Evolutionary conservation across 1,284 basidiomycete genomes (phyloP).

Genomic region (Moesziomyces sp.): DNA sequence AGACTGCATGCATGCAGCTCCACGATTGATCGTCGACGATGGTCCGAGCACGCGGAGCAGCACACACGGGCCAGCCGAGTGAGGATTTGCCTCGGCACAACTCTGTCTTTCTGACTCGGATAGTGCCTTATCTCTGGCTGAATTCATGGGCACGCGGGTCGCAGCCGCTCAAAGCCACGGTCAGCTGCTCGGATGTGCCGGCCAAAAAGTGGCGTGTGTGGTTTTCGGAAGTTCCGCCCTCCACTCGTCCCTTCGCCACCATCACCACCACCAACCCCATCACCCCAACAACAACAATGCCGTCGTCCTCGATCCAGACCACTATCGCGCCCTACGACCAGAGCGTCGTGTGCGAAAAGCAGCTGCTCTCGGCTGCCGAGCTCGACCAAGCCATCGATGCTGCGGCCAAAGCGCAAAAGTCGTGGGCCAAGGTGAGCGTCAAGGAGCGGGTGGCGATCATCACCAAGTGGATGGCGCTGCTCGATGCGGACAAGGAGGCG

Average conservation of each 20-base stretch:
- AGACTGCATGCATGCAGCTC: not conserved
- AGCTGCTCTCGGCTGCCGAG: conserved; percentile 69
- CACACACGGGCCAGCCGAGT: not conserved
- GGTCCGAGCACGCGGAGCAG: conserved; percentile 16
- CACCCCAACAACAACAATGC: conserved; percentile 28
- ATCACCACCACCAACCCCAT: conserved; percentile 2
- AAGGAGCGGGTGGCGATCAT: conserved; percentile 80
- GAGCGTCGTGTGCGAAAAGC: conserved; percentile 69
- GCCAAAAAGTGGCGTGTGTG: too few relatives aligned
- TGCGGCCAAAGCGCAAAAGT: conserved; percentile 77
- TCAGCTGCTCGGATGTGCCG: too few relatives aligned
- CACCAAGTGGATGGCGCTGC: conserved; percentile 75
- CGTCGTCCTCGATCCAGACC: conserved; percentile 67
- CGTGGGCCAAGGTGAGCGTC: conserved; percentile 78
- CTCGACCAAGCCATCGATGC: conserved; percentile 75
- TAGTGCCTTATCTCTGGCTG: not conserved
- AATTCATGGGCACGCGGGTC: too few relatives aligned
- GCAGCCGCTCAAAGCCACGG: too few relatives aligned
- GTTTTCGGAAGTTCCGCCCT: too few relatives aligned
- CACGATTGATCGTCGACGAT: not conserved
- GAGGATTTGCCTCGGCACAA: conserved; percentile 17
- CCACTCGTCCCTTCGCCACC: not conserved
- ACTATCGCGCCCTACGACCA: conserved; percentile 72
- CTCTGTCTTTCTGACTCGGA: conserved; percentile 7
- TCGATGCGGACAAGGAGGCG: conserved; percentile 77